phyloP scores from a whole-genome alignment of 805 yeast genomes.

The Schizosaccharomyces japonicus region DNA sequence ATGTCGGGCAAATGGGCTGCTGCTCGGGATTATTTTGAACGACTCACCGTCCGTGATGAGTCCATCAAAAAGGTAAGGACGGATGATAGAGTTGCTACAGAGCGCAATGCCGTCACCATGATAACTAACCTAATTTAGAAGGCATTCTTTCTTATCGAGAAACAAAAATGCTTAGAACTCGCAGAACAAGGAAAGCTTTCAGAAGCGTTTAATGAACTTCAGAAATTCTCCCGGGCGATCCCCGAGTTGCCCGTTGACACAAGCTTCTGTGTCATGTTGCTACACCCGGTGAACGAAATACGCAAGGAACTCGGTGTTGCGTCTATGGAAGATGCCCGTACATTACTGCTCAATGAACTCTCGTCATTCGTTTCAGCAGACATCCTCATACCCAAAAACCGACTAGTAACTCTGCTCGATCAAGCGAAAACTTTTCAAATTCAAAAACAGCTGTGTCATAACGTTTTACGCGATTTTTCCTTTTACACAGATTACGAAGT shows the following conservation, averaged over 20 bases:
- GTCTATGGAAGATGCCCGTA: neutral
- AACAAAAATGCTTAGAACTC: slow-evolving; percentile 23
- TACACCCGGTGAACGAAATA: neutral
- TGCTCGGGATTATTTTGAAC: slow-evolving; percentile 16
- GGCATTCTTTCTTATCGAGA: slow-evolving; percentile 18
- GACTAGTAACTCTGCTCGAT: slow-evolving; percentile 26
- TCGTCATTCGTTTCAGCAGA: slow-evolving; percentile 25
- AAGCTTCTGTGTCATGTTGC: neutral
- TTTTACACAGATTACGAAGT: slow-evolving; percentile 19
- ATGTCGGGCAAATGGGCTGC: slow-evolving; percentile 22
- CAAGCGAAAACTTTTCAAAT: slow-evolving; percentile 30
- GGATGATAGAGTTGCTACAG: neutral
- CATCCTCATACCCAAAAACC: slow-evolving; percentile 28
- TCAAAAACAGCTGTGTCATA: slow-evolving; percentile 17
- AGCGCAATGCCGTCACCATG: neutral
- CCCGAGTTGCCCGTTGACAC: neutral
- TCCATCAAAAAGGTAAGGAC: slow-evolving; percentile 9
- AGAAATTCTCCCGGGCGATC: neutral
- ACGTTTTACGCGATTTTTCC: slow-evolving; percentile 12
- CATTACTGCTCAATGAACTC: neutral
- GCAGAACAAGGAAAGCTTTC: slow-evolving; percentile 16
- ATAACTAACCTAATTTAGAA: slow-evolving; percentile 4
- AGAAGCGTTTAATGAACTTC: slow-evolving; percentile 17
- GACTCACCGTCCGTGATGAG: slow-evolving; percentile 12
- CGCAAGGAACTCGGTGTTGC: neutral